phyloP scores from a whole-genome alignment of 2,329 filamentous ascomycete species.

The Piedraia hortae region DNA sequence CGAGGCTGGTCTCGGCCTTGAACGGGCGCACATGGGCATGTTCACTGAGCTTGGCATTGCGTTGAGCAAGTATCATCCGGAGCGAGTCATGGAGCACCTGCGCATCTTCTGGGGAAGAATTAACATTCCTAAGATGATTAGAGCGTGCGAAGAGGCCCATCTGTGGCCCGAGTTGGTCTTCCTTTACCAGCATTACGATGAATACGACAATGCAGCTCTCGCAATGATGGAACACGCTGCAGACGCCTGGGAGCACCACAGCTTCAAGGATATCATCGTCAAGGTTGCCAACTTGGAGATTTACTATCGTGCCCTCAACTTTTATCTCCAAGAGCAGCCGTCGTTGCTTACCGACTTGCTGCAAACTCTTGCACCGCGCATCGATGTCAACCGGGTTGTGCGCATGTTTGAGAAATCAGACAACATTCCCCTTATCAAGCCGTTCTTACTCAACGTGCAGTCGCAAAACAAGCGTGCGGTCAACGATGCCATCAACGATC shows the following conservation, averaged over 20 bases:
- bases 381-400: constrained; percentile 97
- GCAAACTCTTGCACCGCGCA: constrained; percentile 68
- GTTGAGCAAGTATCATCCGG: constrained; percentile 79
- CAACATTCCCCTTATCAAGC: constrained; percentile 94
- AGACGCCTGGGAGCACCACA: constrained; percentile 97
- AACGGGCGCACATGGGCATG: constrained; percentile 20
- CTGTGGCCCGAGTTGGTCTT: constrained; percentile 96
- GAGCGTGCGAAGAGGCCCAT: constrained; percentile 76
- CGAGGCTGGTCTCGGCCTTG: constrained; percentile 79
- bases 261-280: constrained; percentile 89
- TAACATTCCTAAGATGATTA: constrained; percentile 93
- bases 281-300: constrained; percentile 98
- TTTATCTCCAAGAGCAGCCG: constrained; percentile 92
- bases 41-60: constrained; percentile 86
- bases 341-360: constrained; percentile 86
- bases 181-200: constrained; percentile 86
- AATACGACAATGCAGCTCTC: constrained; percentile 88
- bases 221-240: constrained; percentile 95
- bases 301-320: constrained; percentile 90
- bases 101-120: constrained; percentile 94
- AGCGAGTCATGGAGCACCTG: constrained; percentile 91
- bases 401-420: constrained; percentile 97
- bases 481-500: constrained; percentile 91
- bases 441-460: constrained; percentile 90
- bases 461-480: constrained; percentile 92